Conservation (phyloP, 495 filamentous ascomycete species). For the Penicillium crystallinum region DNA sequence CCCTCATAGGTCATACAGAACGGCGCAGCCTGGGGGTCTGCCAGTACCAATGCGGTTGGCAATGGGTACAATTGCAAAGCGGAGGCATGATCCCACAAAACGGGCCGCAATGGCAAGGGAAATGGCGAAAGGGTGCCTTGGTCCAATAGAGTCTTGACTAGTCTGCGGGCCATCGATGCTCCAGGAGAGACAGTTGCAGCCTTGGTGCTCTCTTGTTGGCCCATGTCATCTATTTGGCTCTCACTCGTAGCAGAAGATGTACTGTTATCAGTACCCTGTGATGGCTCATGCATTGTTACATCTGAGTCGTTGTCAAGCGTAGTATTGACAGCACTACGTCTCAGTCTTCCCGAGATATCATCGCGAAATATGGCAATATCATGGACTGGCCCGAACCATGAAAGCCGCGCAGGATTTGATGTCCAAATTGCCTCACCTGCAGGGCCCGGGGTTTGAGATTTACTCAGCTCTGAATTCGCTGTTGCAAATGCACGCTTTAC, state of each 20-base stretch:
- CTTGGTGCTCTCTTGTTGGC: slow-evolving; percentile 13
- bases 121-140: slow-evolving; percentile 88
- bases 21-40: slow-evolving; percentile 71
- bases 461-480: slow-evolving; percentile 61
- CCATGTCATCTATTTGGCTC: slow-evolving; percentile 7
- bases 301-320: slow-evolving; percentile 16
- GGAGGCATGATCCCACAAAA: slow-evolving; percentile 80
- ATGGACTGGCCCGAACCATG: slow-evolving; percentile 76
- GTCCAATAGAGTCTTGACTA: slow-evolving; percentile 90
- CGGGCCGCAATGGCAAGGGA: slow-evolving; percentile 64
- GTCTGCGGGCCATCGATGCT: slow-evolving; percentile 61
- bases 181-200: slow-evolving; percentile 41
- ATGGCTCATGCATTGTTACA: not conserved
- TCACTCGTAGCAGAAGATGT: slow-evolving; percentile 4
- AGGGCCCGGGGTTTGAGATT: slow-evolving; percentile 36
- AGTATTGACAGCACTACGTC: slow-evolving; percentile 65
- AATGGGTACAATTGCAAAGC: slow-evolving; percentile 79
- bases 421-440: slow-evolving; percentile 77
- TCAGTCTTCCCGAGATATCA: slow-evolving; percentile 70
- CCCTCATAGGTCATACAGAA: slow-evolving; percentile 90
- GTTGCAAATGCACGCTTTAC: slow-evolving; percentile 72
- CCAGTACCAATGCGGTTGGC: slow-evolving; percentile 74
- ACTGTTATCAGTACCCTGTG: not conserved
- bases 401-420: slow-evolving; percentile 75
- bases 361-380: slow-evolving; percentile 85